Evolutionary conservation across 345 rosid species (phyloP).

Genomic region (Excoecaria agallocha): DNA sequence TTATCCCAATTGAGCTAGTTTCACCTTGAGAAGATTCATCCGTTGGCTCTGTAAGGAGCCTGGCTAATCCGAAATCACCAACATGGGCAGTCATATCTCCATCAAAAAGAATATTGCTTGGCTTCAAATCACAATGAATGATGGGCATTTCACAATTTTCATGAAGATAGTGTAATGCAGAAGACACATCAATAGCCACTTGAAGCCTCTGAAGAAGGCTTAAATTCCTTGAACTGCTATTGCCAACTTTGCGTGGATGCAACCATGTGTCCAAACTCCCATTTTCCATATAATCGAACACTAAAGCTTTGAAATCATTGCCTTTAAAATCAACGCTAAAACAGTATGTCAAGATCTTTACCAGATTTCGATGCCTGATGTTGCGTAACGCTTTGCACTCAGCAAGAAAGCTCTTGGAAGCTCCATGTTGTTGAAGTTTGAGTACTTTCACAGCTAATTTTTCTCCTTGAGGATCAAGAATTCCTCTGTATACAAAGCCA

Average conservation of each 20-base stretch:
- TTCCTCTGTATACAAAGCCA: slow-evolving; percentile 1
- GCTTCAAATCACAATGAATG: not conserved
- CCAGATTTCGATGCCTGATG: not conserved
- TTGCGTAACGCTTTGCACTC: not conserved
- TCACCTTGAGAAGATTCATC: not conserved
- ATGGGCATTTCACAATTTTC: not conserved
- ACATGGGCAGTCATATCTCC: not conserved
- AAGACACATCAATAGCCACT: not conserved
- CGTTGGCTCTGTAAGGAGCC: not conserved
- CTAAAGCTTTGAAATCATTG: not conserved
- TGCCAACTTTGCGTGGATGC: not conserved
- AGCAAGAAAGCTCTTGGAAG: slow-evolving; percentile 1
- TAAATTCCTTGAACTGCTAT: not conserved
- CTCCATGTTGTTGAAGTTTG: slow-evolving; percentile 5
- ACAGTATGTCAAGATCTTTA: not conserved
- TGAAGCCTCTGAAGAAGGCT: not conserved
- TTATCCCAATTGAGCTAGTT: not conserved
- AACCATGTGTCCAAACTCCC: not conserved
- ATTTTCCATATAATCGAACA: not conserved
- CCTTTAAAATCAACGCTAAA: not conserved
- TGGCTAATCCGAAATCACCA: not conserved
- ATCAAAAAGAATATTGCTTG: not conserved
- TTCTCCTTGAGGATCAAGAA: not conserved
- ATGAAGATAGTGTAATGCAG: not conserved
- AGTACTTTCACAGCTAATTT: slow-evolving; percentile 8